A percentile compares a stretch with the other conserved stretches of the same genome.
phyloP scores from a whole-genome alignment of 2,329 filamentous ascomycete species.

The Venturia asperata region DNA sequence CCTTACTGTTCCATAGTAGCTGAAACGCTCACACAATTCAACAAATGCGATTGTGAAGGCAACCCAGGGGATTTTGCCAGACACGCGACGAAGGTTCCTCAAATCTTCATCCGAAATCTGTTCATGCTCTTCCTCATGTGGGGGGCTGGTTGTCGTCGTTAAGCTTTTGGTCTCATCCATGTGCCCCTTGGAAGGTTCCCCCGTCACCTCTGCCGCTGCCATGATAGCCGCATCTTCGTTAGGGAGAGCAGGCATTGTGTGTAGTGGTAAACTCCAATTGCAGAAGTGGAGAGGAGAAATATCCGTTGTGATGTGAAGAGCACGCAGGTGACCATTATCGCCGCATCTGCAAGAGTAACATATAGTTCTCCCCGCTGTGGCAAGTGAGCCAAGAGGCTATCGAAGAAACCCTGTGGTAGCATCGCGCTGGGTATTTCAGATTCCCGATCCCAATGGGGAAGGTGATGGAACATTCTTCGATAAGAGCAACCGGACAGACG shows the following conservation, averaged over 20 bases:
- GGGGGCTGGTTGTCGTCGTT: not conserved
- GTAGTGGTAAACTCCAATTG: not conserved
- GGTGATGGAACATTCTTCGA: constrained; percentile 11
- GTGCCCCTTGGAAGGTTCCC: not conserved
- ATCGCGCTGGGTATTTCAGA: not conserved
- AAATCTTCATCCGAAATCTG: constrained; percentile 52
- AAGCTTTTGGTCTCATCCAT: not conserved
- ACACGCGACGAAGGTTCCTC: constrained; percentile 54
- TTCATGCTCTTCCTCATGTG: not conserved
- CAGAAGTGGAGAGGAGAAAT: too few relatives aligned
- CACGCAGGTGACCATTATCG: not conserved
- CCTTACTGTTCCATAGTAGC: constrained; percentile 59
- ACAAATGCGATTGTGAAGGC: constrained; percentile 65
- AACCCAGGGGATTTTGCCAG: constrained; percentile 57
- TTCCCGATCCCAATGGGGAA: not conserved
- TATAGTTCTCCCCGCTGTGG: not conserved
- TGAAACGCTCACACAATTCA: constrained; percentile 70
- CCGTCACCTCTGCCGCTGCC: constrained; percentile 12
- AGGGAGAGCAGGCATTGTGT: constrained; percentile 2
- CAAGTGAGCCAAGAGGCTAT: not conserved
- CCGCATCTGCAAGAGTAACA: not conserved
- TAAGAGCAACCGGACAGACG: constrained; percentile 13
- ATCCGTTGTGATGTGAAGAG: not conserved
- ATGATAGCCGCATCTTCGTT: constrained; percentile 15
- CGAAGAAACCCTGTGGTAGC: not conserved